Evolutionary conservation across 2,329 filamentous ascomycete genomes (phyloP).

Genomic region (Myriangium duriaei): DNA sequence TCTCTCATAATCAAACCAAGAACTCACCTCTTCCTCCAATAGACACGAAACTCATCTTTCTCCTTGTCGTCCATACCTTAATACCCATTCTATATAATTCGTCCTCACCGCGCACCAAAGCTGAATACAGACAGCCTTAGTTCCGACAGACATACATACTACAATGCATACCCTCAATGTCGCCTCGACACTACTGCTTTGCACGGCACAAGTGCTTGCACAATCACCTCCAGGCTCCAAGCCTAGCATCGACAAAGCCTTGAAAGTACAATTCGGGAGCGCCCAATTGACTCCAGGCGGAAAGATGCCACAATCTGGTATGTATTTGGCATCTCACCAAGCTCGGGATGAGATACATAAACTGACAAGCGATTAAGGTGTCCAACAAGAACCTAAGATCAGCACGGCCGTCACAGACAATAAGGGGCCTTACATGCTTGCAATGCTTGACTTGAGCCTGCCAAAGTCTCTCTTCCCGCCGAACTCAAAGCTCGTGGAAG

Average conservation of each 20-base stretch:
- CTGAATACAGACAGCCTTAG: too few species aligned
- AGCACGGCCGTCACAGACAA: conserved; percentile 4
- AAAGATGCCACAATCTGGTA: conserved; percentile 5
- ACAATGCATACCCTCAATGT: conserved; percentile 5
- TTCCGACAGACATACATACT: too few species aligned
- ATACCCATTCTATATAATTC: too few species aligned
- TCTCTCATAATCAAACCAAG: too few species aligned
- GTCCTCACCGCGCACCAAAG: too few species aligned
- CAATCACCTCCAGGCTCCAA: conserved; percentile 3
- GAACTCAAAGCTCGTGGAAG: conserved; percentile 12
- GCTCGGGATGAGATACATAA: too few species aligned
- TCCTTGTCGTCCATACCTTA: too few species aligned
- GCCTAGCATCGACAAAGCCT: conserved; percentile 4
- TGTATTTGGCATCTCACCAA: too few species aligned
- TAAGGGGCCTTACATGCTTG: conserved; percentile 16
- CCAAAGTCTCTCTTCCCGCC: conserved; percentile 12
- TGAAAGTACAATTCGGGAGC: conserved; percentile 5
- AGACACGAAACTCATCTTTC: too few species aligned
- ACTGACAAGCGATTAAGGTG: too few species aligned
- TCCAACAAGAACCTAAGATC: conserved; percentile 1
- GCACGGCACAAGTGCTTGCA: conserved; percentile 1
- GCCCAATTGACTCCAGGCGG: conserved; percentile 3
- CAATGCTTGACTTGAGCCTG: conserved; percentile 17
- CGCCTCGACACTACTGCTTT: conserved; percentile 6
- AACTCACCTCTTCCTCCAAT: too few species aligned